These are phyloP conservation scores for Suillus occidentalis DNA, from an alignment of 768 basidiomycete genomes.

Conservation along the genomic window DNA sequence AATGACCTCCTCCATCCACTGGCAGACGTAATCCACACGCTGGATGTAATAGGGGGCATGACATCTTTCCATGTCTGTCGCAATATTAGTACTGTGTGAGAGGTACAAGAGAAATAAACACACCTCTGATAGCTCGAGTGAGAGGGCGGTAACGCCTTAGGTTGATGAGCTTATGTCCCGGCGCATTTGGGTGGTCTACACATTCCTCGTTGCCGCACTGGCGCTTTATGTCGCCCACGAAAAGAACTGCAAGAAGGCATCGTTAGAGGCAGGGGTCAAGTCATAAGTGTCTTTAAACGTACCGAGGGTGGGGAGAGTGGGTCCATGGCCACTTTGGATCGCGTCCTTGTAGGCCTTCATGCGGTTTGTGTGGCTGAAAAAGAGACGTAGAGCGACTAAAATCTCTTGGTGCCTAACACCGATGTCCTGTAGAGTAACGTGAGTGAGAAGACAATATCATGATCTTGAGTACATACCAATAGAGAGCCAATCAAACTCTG, in stretches of 20 bases:
- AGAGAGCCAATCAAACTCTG: constrained; percentile 33
- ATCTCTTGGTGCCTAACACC: background rate
- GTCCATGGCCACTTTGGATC: constrained; percentile 27
- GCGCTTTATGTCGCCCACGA: constrained; percentile 32
- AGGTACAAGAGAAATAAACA: background rate
- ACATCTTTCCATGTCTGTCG: constrained; percentile 46
- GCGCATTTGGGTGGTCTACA: constrained; percentile 25
- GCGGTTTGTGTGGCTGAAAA: constrained; percentile 19
- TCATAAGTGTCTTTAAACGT: background rate
- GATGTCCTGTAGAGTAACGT: background rate
- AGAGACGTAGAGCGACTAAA: background rate
- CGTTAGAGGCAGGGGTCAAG: constrained; percentile 7
- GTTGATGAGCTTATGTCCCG: constrained; percentile 36
- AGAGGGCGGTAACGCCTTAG: constrained; percentile 39
- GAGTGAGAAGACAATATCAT: background rate
- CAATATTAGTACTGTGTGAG: constrained; percentile 3
- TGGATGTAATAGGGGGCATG: constrained; percentile 43
- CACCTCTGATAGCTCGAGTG: constrained; percentile 43
- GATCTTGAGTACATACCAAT: background rate
- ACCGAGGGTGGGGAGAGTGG: constrained; percentile 24
- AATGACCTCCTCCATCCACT: constrained; percentile 40
- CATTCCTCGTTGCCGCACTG: constrained; percentile 32
- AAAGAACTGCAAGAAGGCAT: constrained; percentile 24
- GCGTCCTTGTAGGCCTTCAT: constrained; percentile 32
- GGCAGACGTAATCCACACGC: constrained; percentile 33